phyloP scores from a whole-genome alignment of 768 basidiomycete species.

The Hysterangium stoloniferum region DNA sequence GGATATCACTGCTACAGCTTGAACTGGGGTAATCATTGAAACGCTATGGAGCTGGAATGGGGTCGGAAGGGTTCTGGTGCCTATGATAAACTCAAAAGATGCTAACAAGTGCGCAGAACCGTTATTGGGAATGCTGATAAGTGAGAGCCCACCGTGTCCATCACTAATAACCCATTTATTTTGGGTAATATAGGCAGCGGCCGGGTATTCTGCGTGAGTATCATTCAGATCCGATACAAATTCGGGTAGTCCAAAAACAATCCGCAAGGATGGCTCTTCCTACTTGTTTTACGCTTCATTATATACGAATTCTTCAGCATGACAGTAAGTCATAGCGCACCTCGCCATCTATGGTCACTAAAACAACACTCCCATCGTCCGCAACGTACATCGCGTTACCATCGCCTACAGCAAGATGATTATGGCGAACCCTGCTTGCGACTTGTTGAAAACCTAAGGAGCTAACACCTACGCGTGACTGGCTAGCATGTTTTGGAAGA shows the following conservation, averaged over 20 bases:
- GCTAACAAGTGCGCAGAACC: slow-evolving; percentile 41
- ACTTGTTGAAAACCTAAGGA: slow-evolving; percentile 72
- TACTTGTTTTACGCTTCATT: slow-evolving; percentile 28
- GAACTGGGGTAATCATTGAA: slow-evolving; percentile 27
- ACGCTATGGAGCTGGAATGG: slow-evolving; percentile 38
- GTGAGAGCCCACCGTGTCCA: slow-evolving; percentile 61
- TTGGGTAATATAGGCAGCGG: slow-evolving; percentile 47
- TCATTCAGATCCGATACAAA: slow-evolving; percentile 4
- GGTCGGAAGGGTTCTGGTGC: slow-evolving; percentile 32
- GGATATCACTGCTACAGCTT: slow-evolving; percentile 46
- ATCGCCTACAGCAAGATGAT: slow-evolving; percentile 56
- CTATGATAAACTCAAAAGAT: slow-evolving; percentile 36
- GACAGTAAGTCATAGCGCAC: slow-evolving; percentile 6
- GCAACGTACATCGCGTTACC: slow-evolving; percentile 62
- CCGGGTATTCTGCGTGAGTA: slow-evolving; percentile 67
- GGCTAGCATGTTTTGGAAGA: slow-evolving; percentile 38
- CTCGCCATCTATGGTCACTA: slow-evolving; percentile 41
- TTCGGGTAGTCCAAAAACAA: slow-evolving; percentile 52
- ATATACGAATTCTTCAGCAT: not conserved
- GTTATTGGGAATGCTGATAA: slow-evolving; percentile 37
- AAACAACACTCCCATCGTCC: slow-evolving; percentile 48
- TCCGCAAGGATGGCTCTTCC: slow-evolving; percentile 47
- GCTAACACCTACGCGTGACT: slow-evolving; percentile 35
- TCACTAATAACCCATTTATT: slow-evolving; percentile 53
- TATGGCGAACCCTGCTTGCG: slow-evolving; percentile 76